phyloP scores from a whole-genome alignment of 176 grass and related monocot species.

The Melocanna baccifera region DNA sequence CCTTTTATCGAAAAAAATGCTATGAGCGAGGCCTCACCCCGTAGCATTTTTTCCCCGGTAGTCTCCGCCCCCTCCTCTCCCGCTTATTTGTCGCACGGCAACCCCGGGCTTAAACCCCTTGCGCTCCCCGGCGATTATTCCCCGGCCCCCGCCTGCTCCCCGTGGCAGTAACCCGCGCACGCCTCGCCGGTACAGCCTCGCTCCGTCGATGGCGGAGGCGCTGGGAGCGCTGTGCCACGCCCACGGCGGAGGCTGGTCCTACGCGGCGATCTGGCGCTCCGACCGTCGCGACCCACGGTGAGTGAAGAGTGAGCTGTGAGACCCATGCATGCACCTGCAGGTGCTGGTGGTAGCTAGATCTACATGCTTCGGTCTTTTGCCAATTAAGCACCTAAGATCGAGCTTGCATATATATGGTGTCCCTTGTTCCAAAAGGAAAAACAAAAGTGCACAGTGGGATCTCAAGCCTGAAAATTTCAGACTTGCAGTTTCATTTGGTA shows the following conservation, averaged over 20 bases:
- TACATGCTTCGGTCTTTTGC: background rate
- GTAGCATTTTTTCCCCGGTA: too few species aligned
- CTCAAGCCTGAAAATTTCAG: background rate
- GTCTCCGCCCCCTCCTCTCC: background rate
- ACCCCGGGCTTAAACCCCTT: conserved; percentile 30
- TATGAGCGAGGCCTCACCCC: too few species aligned
- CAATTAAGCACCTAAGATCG: background rate
- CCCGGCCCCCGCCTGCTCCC: background rate
- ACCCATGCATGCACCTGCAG: background rate
- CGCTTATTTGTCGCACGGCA: conserved; percentile 30
- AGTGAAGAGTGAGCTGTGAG: background rate
- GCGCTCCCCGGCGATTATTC: background rate
- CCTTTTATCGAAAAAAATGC: too few species aligned
- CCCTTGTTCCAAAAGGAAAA: background rate
- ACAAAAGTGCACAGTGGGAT: background rate
- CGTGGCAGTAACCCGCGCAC: background rate
- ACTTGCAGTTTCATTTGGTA: background rate
- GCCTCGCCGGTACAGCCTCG: background rate
- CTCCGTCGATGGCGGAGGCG: conserved; percentile 36
- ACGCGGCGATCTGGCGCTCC: conserved; percentile 77
- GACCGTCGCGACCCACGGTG: conserved; percentile 73
- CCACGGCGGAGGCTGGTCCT: conserved; percentile 75
- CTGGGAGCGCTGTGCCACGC: conserved; percentile 66
- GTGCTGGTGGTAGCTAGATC: background rate
- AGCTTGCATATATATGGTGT: background rate